Conservation (phyloP, 768 basidiomycete genomes). For the Amanita rimosa region DNA sequence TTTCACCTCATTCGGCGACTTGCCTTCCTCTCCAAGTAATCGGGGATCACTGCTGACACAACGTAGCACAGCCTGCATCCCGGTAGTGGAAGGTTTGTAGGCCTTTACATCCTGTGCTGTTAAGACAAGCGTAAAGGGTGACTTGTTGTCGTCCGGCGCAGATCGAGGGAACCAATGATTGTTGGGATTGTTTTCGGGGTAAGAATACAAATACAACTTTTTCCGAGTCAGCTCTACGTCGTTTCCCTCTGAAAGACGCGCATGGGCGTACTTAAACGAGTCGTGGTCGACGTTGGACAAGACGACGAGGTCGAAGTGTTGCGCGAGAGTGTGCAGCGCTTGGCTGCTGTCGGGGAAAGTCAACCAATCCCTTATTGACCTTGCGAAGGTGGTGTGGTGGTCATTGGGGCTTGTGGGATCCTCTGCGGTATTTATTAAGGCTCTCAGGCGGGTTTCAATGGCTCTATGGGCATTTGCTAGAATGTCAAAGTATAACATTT, state of each 20-base stretch:
- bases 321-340: slow-evolving; percentile 48
- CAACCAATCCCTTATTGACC: slow-evolving; percentile 50
- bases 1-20: slow-evolving; percentile 21
- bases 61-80: slow-evolving; percentile 39
- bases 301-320: slow-evolving; percentile 58
- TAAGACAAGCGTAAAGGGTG: slow-evolving; percentile 54
- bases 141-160: slow-evolving; percentile 26
- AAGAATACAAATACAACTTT: slow-evolving; percentile 17
- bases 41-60: slow-evolving; percentile 28
- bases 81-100: slow-evolving; percentile 57
- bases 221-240: slow-evolving; percentile 9
- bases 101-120: slow-evolving; percentile 66
- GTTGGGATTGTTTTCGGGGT: slow-evolving; percentile 20
- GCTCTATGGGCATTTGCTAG: slow-evolving; percentile 36
- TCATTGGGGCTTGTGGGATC: slow-evolving; percentile 9
- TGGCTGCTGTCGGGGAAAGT: slow-evolving; percentile 55
- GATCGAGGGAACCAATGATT: slow-evolving; percentile 33
- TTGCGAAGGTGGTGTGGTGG: slow-evolving; percentile 39
- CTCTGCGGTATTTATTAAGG: slow-evolving; percentile 12
- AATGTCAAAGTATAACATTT: slow-evolving; percentile 49
- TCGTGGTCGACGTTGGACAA: slow-evolving; percentile 65
- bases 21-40: slow-evolving; percentile 21
- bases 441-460: slow-evolving; percentile 24
- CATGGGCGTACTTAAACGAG: slow-evolving; percentile 52
- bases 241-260: slow-evolving; percentile 33